Conservation (phyloP, 495 filamentous ascomycete genomes). For the Lindgomyces ingoldianus region DNA sequence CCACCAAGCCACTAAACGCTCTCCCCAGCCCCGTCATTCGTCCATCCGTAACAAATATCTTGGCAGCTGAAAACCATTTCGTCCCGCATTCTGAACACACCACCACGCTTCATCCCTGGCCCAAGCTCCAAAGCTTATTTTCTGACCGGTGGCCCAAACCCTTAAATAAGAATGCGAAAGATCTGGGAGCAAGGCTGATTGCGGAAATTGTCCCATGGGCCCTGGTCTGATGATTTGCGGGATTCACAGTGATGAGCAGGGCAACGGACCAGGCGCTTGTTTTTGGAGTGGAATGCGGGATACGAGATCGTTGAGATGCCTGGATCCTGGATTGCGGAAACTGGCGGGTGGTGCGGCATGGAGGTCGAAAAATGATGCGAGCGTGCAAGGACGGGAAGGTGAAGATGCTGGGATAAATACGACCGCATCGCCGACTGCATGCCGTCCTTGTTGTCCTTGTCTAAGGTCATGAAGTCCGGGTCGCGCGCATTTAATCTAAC, state of each 20-base stretch:
- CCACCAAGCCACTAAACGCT: background rate
- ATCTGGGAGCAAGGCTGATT: background rate
- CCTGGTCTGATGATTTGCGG: background rate
- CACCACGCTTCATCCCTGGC: background rate
- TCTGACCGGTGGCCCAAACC: background rate
- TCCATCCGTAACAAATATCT: background rate
- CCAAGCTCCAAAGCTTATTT: background rate
- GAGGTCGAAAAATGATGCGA: background rate
- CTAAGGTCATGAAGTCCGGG: too few relatives aligned
- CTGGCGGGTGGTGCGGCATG: background rate
- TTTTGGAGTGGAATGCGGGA: constrained; percentile 4
- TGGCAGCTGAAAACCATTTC: constrained; percentile 6
- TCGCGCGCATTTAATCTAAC: too few relatives aligned
- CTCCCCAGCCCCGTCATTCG: background rate
- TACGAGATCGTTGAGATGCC: background rate
- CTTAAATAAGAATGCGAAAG: background rate
- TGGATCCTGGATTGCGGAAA: background rate
- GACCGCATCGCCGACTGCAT: too few relatives aligned
- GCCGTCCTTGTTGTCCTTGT: too few relatives aligned
- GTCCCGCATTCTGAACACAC: constrained; percentile 6
- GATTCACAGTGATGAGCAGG: background rate
- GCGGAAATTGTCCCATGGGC: background rate
- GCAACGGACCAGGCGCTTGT: background rate
- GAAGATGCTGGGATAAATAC: background rate
- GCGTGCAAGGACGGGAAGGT: background rate